These are phyloP conservation scores for Phytophthora sp. DNA, from an alignment of 352 stramenopile species.

Conservation along the genomic window DNA sequence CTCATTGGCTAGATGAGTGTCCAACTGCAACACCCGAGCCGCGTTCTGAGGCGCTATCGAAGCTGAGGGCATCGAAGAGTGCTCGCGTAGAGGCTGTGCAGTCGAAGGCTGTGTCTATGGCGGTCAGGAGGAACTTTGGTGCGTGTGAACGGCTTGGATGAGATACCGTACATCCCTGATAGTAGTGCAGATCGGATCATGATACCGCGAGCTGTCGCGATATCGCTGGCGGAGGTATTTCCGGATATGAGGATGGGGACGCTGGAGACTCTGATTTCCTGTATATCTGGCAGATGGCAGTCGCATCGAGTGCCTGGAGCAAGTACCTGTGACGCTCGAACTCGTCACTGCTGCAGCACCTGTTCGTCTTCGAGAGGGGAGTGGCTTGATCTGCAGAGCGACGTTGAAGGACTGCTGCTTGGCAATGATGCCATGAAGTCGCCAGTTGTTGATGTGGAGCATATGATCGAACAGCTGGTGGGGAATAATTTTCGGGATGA, in stretches of 20 bases:
- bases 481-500: not conserved
- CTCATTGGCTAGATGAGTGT: conserved; percentile 10
- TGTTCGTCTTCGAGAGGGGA: not conserved
- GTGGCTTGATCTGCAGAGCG: not conserved
- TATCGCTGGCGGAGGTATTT: too few relatives aligned
- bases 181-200: not conserved
- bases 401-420: conserved; percentile 10
- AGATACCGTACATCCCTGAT: not conserved
- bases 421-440: conserved; percentile 2
- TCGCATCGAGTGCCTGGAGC: not conserved
- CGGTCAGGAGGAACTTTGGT: not conserved
- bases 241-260: too few relatives aligned
- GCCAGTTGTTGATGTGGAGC: conserved; percentile 8
- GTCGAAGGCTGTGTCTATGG: not conserved
- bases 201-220: too few relatives aligned
- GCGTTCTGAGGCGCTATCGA: too few relatives aligned
- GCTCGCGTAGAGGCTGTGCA: not conserved
- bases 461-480: conserved; percentile 12
- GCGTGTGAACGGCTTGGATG: not conserved
- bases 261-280: not conserved
- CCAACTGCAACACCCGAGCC: too few relatives aligned
- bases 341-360: not conserved
- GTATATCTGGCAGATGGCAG: not conserved
- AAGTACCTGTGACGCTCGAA: not conserved
- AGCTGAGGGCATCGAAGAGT: too few relatives aligned